These are phyloP conservation scores for Annulohypoxylon stygium DNA, from an alignment of 495 filamentous ascomycete genomes.

Conservation along the genomic window DNA sequence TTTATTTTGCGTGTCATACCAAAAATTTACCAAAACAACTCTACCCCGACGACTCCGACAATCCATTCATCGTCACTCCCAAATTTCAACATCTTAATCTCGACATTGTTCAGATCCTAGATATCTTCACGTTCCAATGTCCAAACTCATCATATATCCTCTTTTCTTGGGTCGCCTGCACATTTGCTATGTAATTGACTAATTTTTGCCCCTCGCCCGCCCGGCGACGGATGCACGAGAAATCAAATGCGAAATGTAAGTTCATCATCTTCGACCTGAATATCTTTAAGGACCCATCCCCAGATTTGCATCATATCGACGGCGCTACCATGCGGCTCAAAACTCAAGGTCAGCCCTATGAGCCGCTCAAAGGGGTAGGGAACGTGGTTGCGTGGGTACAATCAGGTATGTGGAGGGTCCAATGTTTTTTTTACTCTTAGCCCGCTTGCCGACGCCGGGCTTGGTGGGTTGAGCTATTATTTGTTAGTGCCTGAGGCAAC, in stretches of 20 bases:
- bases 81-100: constrained; percentile 48
- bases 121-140: constrained; percentile 13
- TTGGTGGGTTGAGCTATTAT: constrained; percentile 7
- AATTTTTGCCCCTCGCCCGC: constrained; percentile 33
- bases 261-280: constrained; percentile 46
- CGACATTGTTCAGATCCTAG: constrained; percentile 13
- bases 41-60: constrained; percentile 42
- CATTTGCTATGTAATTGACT: constrained; percentile 29
- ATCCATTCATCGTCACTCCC: constrained; percentile 45
- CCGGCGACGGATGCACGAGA: constrained; percentile 10
- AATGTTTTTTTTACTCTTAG: constrained; percentile 26
- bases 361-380: constrained; percentile 42
- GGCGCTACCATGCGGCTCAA: constrained; percentile 56
- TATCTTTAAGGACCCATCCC: constrained; percentile 44
- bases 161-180: constrained; percentile 33
- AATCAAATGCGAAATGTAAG: constrained; percentile 34
- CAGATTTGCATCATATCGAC: constrained; percentile 52
- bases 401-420: constrained; percentile 27
- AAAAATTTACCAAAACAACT: constrained; percentile 50
- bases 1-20: constrained; percentile 44
- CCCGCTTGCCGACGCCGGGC: constrained; percentile 20
- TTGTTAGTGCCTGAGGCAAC: constrained; percentile 27
- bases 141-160: constrained; percentile 7
- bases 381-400: constrained; percentile 47
- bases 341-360: constrained; percentile 54